Evolutionary conservation across 352 stramenopile species (phyloP), one percentile per base, ranked within the genome.

Genomic region (Phytopythium vexans): DNA sequence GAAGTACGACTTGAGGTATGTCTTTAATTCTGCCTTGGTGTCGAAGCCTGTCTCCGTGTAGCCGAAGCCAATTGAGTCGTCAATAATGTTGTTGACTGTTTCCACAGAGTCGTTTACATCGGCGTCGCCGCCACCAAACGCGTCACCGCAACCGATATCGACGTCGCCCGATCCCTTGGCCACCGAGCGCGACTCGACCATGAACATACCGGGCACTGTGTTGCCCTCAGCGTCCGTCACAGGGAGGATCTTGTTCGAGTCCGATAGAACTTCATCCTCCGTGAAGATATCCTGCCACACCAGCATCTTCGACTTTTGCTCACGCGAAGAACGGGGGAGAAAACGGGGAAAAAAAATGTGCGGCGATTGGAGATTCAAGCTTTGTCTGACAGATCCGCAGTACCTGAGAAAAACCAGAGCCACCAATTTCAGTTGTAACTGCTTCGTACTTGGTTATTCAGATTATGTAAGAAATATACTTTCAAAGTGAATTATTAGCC

Each of bases 281-380:
- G 74, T 86, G 64, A 86, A 86, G 48, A 86, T 58, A 62, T 86
- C 74, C 67, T 81, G 69, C 74, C 74, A 86, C 55, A 86, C 74
- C 61, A 86, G 73, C 74, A 86, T 86, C 41, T 56, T 70, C 27
- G 41, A 37, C 63, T 34, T 44, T 63, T 64, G 65, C 54, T 62
- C n/a, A n/a, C n/a, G n/a, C n/a, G n/a, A n/a, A n/a, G n/a, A n/a
- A n/a, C n/a, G n/a, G n/a, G n/a, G n/a, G n/a, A n/a, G n/a, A n/a
- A n/a, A n/a, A n/a, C n/a, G n/a, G n/a, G n/a, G n/a, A n/a, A n/a
- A n/a, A n/a, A n/a, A n/a, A n/a, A n/a, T n/a, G n/a, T n/a, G n/a
- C n/a, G n/a, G n/a, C n/a, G n/a, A n/a, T n/a, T n/a, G n/a, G n/a
- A n/a, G n/a, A n/a, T n/a, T n/a, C n/a, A n/a, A n/a, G n/a, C n/a